Evolutionary conservation across 805 yeast genomes (phyloP), one percentile per base, ranked within the genome.

Genomic region (Candida corydali): DNA sequence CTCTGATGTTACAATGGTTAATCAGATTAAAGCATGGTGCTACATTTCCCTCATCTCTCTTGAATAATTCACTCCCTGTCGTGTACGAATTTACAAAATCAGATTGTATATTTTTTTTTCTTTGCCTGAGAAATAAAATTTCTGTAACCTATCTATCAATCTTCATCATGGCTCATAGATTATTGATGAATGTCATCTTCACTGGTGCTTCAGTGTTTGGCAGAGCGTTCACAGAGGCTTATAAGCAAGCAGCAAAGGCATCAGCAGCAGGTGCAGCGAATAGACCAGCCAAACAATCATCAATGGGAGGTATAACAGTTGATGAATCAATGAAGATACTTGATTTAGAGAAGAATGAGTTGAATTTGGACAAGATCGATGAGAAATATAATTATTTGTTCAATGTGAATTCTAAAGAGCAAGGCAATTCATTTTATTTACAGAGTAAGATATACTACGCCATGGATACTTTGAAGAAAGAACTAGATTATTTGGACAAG

Each of bases 141-240:
- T n/a, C n/a, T n/a, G n/a, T n/a, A n/a, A n/a, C 18, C 25, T 9
- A n/a, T 17, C 17, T 10, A 12, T 11, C 9, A 3, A 17, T 14
- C 32, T 9, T n/a, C 23, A 17, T 17, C 8, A 67, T 68, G 97
- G 98, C 98, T 44, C 96, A 93, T 61, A 79, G 97, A 69, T 74
- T 94, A 40, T 55, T 91, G 38, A 86, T 86, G 46, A 91, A 86
- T 61, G 96, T 93, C 45, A 74, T 88, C 33, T 76, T 89, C 53
- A 89, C 98, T 8, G 98, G 98, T 39, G 94, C 97, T 4, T 82
- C 86, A 49, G 98, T 91, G 20, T 88, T 93, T 55, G 97, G 98
- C 39, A 78, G 86, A 50, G 98, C 98, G 0, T 93, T 93, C 59
- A 74, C 87, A n/a, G 95, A 88, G 59, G 98, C 98, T 0, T 93